These are phyloP conservation scores for Citrus trifoliata DNA, from an alignment of 345 rosid species.

Conservation along the genomic window DNA sequence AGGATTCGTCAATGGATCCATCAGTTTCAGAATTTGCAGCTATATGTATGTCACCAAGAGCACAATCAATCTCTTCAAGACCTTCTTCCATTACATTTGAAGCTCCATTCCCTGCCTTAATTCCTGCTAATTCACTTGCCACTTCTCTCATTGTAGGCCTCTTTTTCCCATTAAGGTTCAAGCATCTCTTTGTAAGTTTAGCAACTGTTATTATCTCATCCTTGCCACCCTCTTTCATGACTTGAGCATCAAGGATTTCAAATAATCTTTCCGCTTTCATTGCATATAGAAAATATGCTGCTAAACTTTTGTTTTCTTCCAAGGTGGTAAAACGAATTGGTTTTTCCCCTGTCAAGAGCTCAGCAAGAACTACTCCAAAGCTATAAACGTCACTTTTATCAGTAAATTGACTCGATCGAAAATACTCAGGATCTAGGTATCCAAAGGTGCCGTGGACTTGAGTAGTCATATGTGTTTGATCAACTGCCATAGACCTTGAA, in stretches of 20 bases:
- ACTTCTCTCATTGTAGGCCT: neutral
- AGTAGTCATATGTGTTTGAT: too few species aligned
- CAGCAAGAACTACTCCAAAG: neutral
- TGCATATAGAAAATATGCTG: neutral
- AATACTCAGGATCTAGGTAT: too few species aligned
- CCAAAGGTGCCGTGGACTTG: too few species aligned
- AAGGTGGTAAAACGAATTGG: neutral
- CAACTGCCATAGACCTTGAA: too few species aligned
- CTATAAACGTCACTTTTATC: too few species aligned
- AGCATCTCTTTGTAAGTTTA: neutral
- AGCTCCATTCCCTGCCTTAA: neutral
- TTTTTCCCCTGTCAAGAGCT: neutral
- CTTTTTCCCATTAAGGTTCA: neutral
- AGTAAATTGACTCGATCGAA: too few species aligned
- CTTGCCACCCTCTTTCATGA: neutral
- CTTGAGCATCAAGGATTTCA: too few species aligned
- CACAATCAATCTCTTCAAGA: too few species aligned
- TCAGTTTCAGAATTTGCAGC: too few species aligned
- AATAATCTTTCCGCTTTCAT: neutral
- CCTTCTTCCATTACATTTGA: neutral
- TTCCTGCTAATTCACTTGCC: neutral
- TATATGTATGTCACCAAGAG: neutral
- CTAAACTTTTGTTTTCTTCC: neutral
- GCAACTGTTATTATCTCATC: neutral
- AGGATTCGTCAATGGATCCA: neutral